A percentile compares a stretch with the other conserved stretches of the same genome.
Evolutionary conservation across 352 stramenopile genomes (phyloP).

Genomic region (Globisporangium cylindrosporum): DNA sequence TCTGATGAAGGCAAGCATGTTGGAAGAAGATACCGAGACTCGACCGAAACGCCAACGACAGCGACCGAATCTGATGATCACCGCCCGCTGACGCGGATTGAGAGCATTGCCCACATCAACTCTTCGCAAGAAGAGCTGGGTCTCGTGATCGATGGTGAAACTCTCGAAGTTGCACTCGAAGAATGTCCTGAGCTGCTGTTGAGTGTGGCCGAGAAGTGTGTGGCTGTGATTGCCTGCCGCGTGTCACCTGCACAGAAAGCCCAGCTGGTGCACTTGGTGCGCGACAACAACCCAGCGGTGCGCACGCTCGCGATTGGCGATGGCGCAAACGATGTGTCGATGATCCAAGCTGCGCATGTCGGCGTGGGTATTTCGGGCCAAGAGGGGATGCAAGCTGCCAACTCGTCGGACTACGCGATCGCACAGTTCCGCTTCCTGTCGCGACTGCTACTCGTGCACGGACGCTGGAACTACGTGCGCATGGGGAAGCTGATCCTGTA

Average conservation of each 20-base stretch:
- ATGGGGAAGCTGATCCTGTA: slow-evolving; percentile 93
- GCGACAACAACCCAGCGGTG: slow-evolving; percentile 78
- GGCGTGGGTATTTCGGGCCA: slow-evolving; percentile 92
- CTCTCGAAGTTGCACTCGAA: slow-evolving; percentile 70
- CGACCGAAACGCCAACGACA: slow-evolving; percentile 8
- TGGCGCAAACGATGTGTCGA: slow-evolving; percentile 95
- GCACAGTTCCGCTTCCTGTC: slow-evolving; percentile 93
- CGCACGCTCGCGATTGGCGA: slow-evolving; percentile 92
- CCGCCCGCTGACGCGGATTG: slow-evolving; percentile 56
- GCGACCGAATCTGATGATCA: slow-evolving; percentile 15
- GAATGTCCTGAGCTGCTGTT: slow-evolving; percentile 72
- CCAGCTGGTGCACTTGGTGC: slow-evolving; percentile 90
- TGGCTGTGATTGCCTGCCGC: slow-evolving; percentile 91
- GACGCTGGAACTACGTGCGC: slow-evolving; percentile 92
- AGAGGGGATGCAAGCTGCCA: slow-evolving; percentile 94
- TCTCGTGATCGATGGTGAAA: slow-evolving; percentile 82
- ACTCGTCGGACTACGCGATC: slow-evolving; percentile 94
- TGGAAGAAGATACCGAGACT: slow-evolving; percentile 10
- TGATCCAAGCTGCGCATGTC: slow-evolving; percentile 94
- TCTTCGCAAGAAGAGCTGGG: slow-evolving; percentile 44
- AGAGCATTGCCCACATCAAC: slow-evolving; percentile 54
- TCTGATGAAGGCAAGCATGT: slow-evolving; percentile 1
- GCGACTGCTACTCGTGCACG: slow-evolving; percentile 90
- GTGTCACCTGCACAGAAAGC: slow-evolving; percentile 94
- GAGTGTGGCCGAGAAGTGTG: slow-evolving; percentile 79